Evolutionary conservation across 2,329 filamentous ascomycete genomes (phyloP).

Genomic region (Neocatenulostroma microsporum): DNA sequence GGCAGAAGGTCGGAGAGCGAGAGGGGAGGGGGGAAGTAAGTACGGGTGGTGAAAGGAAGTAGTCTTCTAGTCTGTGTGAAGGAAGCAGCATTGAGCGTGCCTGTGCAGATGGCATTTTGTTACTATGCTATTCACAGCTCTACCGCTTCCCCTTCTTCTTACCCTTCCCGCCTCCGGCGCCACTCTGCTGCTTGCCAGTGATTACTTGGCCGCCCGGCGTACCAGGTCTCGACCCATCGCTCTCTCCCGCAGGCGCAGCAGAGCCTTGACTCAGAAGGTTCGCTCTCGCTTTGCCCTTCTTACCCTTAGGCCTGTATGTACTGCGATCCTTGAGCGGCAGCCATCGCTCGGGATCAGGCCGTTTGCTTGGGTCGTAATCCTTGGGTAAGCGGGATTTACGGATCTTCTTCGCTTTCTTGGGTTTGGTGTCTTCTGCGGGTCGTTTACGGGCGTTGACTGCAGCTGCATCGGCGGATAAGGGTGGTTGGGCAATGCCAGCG

Average conservation of each 20-base stretch:
- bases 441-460: constrained; percentile 42
- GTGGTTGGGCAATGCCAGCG: constrained; percentile 52
- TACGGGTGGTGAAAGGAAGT: constrained; percentile 55
- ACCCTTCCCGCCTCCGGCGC: constrained; percentile 29
- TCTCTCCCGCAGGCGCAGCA: constrained; percentile 60
- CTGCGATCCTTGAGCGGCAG: constrained; percentile 82
- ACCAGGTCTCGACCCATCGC: constrained; percentile 24
- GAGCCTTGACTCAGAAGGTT: constrained; percentile 78
- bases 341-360: constrained; percentile 86
- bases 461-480: constrained; percentile 14
- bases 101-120: too few species aligned
- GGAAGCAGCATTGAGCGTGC: too few species aligned
- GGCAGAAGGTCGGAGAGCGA: constrained; percentile 68
- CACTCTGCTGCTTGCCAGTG: constrained; percentile 40
- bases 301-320: constrained; percentile 81
- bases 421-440: constrained; percentile 34
- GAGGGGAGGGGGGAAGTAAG: constrained; percentile 68
- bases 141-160: constrained; percentile 31
- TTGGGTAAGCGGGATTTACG: constrained; percentile 59
- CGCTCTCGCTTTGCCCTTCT: constrained; percentile 66
- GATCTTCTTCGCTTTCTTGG: constrained; percentile 51
- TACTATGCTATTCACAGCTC: too few species aligned
- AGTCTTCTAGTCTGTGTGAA: too few species aligned
- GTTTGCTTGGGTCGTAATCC: constrained; percentile 67
- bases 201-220: constrained; percentile 29